Percentiles rank a stretch among this genome's conserved stretches.
Evolutionary conservation across 257 asterid genomes (phyloP).

Genomic region (Capsicum rhomboideum): DNA sequence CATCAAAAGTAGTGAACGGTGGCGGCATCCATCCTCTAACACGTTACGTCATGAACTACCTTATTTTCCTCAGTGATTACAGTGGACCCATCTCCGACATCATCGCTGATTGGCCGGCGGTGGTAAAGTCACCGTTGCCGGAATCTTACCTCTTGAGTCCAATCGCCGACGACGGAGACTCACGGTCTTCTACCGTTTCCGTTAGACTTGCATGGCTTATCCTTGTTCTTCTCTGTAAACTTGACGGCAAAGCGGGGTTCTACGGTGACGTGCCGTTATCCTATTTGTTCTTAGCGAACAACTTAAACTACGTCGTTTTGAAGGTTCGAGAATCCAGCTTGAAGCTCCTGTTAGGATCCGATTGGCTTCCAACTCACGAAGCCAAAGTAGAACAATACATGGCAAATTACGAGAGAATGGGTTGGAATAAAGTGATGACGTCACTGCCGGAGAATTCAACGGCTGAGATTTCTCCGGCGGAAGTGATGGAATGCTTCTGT

Average conservation of each 20-base stretch:
- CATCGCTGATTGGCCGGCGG: constrained; percentile 43
- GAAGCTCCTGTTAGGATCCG: constrained; percentile 51
- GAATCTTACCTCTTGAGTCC: constrained; percentile 53
- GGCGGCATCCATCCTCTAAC: constrained; percentile 84
- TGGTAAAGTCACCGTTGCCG: constrained; percentile 45
- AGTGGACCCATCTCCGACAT: constrained; percentile 65
- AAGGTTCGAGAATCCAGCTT: constrained; percentile 55
- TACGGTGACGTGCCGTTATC: constrained; percentile 64
- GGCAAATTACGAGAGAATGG: constrained; percentile 41
- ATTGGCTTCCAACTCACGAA: constrained; percentile 51
- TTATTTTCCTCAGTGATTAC: constrained; percentile 68
- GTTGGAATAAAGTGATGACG: constrained; percentile 42
- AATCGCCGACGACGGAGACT: constrained; percentile 5
- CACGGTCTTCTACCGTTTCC: constrained; percentile 34
- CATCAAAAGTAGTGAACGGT: constrained; percentile 43
- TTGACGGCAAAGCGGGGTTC: constrained; percentile 62
- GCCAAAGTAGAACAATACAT: constrained; percentile 45
- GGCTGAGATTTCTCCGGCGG: constrained; percentile 26
- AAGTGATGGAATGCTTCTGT: constrained; percentile 25
- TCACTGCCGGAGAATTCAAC: constrained; percentile 43
- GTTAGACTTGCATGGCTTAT: constrained; percentile 67
- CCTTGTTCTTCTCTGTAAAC: constrained; percentile 78
- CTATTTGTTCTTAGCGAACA: constrained; percentile 72
- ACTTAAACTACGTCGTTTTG: constrained; percentile 68
- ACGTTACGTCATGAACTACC: constrained; percentile 87